Evolutionary conservation across 1,284 basidiomycete genomes (phyloP), one percentile per base, ranked within the genome.

Genomic region (Trichosporon faecale): DNA sequence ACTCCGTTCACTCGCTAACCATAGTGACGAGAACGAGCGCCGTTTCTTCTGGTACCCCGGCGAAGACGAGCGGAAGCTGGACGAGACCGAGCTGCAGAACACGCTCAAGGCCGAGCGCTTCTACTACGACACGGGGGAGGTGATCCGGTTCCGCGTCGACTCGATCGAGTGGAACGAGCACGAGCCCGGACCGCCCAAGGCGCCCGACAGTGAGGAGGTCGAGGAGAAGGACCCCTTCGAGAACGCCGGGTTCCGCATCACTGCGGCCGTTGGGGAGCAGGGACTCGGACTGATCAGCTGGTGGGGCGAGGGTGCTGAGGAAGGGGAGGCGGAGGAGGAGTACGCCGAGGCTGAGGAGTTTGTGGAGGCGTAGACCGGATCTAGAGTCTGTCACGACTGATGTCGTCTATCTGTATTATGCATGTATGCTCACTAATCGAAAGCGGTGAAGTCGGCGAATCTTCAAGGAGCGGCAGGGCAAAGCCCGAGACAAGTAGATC

Each of bases 141-240:
- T 91, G 40, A 86, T 98, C n/a, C 90, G 95, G 21, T 89, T 96
- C 52, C 90, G 93, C 2, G 90, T 98, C 12, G 93, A 96, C 80
- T 86, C 88, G 2, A 92, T 96, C 77, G 90, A 92, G 75, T 98
- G 96, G 82, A 91, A 90, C 79, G 95, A 98, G 77, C 89, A 93
- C 74, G 92, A 95, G 77, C 95, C 95, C 0, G 92, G 93, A 1
- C 93, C 94, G 1, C 78, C 78, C 0, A 69, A 70, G 12, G 74
- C 75, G 23, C 68, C 72, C 25, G 75, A 94, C 92, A 65, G 33
- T 35, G 35, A 65, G 11, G 64, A 60, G 25, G 72, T 69, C 29
- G 68, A 68, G 18, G 64, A 67, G 16, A 66, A 71, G 49, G 72
- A 71, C 52, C 70, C 72, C 40, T 66, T 65, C 25, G 64, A 66